Evolutionary conservation across 164 flowering plant species (phyloP).

Genomic region (Pachysandra terminalis): DNA sequence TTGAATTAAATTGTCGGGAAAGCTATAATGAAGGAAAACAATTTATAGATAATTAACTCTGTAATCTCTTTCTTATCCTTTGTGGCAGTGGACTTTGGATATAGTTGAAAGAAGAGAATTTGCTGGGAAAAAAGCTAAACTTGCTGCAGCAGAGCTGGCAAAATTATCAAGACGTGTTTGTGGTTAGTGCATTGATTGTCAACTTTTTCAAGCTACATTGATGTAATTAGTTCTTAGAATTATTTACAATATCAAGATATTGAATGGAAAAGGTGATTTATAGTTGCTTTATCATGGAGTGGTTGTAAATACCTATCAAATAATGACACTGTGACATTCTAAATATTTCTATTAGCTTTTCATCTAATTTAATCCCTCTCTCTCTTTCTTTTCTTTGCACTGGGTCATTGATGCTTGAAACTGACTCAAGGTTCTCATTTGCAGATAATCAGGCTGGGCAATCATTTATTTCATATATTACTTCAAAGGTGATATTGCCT

Average conservation of each 20-base stretch:
- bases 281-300: background rate
- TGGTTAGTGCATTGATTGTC: conserved; percentile 43
- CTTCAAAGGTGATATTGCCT: conserved; percentile 62
- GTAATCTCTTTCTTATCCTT: conserved; percentile 1
- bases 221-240: background rate
- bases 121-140: conserved; percentile 87
- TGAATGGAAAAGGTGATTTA: background rate
- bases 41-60: background rate
- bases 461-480: conserved; percentile 69
- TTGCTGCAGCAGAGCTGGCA: conserved; percentile 93
- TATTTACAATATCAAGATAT: background rate
- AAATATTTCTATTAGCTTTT: background rate
- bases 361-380: too few relatives aligned
- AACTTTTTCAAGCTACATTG: background rate
- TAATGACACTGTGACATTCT: background rate
- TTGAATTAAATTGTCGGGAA: background rate
- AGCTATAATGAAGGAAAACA: background rate
- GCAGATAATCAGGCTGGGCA: conserved; percentile 76
- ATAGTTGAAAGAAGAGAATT: conserved; percentile 73
- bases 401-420: background rate
- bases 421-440: conserved; percentile 14
- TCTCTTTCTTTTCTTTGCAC: background rate
- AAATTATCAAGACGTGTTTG: conserved; percentile 81
- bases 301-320: background rate
- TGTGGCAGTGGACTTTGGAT: conserved; percentile 63